phyloP scores from a whole-genome alignment of 495 filamentous ascomycete genomes.

The Podospora conica region DNA sequence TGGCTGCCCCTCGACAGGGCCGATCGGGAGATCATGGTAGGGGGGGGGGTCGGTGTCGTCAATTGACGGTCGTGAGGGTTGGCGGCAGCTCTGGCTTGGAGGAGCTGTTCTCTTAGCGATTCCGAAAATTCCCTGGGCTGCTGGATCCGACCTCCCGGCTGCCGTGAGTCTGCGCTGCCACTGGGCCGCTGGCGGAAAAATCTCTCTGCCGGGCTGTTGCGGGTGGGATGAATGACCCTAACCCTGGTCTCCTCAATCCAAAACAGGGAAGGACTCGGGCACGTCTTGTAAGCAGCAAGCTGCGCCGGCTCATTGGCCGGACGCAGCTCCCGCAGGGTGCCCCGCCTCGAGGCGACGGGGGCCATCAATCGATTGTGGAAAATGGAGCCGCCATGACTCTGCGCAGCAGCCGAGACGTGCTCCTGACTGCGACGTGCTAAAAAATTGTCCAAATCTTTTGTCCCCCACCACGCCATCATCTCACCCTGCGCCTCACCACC shows the following conservation, averaged over 20 bases:
- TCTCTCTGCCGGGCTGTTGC: conserved; percentile 22
- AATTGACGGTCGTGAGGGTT: conserved; percentile 38
- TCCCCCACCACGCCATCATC: conserved; percentile 28
- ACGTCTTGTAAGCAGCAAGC: conserved; percentile 1
- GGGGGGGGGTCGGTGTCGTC: conserved; percentile 44
- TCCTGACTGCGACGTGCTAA: conserved; percentile 11
- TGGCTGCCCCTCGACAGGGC: conserved; percentile 69
- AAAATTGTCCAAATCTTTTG: conserved; percentile 17
- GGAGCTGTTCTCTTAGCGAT: conserved; percentile 23
- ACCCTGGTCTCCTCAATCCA: neutral
- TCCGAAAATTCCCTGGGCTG: conserved; percentile 36
- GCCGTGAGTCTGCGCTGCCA: conserved; percentile 1
- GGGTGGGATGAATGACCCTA: neutral
- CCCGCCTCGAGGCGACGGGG: neutral
- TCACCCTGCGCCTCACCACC: conserved; percentile 12
- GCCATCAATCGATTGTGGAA: neutral
- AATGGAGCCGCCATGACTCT: conserved; percentile 6
- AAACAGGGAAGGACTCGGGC: conserved; percentile 14
- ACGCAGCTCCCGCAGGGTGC: neutral
- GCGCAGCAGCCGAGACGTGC: neutral
- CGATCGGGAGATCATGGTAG: conserved; percentile 80
- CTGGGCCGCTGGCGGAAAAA: conserved; percentile 31
- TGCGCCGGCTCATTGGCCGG: conserved; percentile 15
- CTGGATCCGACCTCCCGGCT: conserved; percentile 9
- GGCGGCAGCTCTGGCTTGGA: conserved; percentile 28